phyloP scores from a whole-genome alignment of 2,329 filamentous ascomycete genomes.

The Coniella vitis region DNA sequence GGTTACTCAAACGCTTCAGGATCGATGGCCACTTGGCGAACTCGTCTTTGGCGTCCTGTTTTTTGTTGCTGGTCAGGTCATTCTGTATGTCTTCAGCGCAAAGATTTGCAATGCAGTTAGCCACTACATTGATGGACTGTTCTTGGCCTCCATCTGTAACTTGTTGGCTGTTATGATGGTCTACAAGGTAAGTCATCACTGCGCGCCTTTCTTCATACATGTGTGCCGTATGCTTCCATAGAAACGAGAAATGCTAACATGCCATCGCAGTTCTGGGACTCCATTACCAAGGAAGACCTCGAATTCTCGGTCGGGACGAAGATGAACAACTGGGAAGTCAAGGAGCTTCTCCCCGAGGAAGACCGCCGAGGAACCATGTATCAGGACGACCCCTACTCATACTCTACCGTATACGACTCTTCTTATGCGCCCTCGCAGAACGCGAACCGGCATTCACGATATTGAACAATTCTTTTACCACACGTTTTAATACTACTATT shows the following conservation, averaged over 20 bases:
- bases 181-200: slow-evolving; percentile 67
- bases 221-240: background rate
- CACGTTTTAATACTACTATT: background rate
- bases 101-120: slow-evolving; percentile 76
- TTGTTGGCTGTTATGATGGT: slow-evolving; percentile 98
- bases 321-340: slow-evolving; percentile 97
- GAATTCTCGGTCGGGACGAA: slow-evolving; percentile 96
- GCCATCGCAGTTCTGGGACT: slow-evolving; percentile 82
- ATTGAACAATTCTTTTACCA: slow-evolving; percentile 24
- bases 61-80: slow-evolving; percentile 84
- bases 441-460: slow-evolving; percentile 37
- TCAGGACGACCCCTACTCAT: slow-evolving; percentile 58
- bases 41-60: slow-evolving; percentile 87
- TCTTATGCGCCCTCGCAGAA: slow-evolving; percentile 38
- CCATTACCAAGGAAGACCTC: slow-evolving; percentile 94
- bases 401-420: slow-evolving; percentile 47
- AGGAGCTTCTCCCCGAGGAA: slow-evolving; percentile 78
- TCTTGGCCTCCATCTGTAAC: slow-evolving; percentile 92
- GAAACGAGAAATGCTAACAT: background rate
- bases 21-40: slow-evolving; percentile 91
- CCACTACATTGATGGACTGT: slow-evolving; percentile 91
- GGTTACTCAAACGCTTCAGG: slow-evolving; percentile 82
- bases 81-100: slow-evolving; percentile 84
- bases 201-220: background rate
- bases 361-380: slow-evolving; percentile 70